phyloP scores from a whole-genome alignment of 75 land plant species.

The Pinus taeda region DNA sequence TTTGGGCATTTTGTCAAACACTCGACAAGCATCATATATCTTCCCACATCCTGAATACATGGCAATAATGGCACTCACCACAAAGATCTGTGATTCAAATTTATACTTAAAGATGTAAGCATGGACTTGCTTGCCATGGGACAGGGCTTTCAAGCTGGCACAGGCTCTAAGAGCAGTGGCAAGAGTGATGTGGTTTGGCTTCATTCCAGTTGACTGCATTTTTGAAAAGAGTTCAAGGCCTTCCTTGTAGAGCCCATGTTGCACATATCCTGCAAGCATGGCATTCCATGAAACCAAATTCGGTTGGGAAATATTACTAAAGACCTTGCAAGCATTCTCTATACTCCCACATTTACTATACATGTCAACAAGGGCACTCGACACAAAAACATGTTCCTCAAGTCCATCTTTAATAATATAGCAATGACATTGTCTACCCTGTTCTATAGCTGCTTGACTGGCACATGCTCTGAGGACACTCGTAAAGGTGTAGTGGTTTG shows the following conservation, averaged over 20 bases:
- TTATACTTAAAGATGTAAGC: slow-evolving; percentile 13
- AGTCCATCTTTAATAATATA: slow-evolving; percentile 32
- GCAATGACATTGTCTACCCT: slow-evolving; percentile 42
- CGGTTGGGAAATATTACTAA: slow-evolving; percentile 28
- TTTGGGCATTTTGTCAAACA: slow-evolving; percentile 41
- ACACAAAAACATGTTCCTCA: slow-evolving; percentile 13
- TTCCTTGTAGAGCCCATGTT: slow-evolving; percentile 26
- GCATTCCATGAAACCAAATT: slow-evolving; percentile 53
- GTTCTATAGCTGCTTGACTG: slow-evolving; percentile 16
- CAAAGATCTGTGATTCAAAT: slow-evolving; percentile 8
- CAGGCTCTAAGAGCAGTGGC: slow-evolving; percentile 40
- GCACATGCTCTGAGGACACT: slow-evolving; percentile 50
- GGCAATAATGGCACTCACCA: slow-evolving; percentile 15
- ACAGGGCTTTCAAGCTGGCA: slow-evolving; percentile 17
- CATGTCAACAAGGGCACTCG: slow-evolving; percentile 35
- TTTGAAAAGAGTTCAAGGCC: slow-evolving; percentile 38
- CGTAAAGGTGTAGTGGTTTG: slow-evolving; percentile 43
- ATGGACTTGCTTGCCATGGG: slow-evolving; percentile 13
- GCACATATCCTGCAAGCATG: slow-evolving; percentile 51
- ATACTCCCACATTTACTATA: slow-evolving; percentile 40
- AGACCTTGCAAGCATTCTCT: slow-evolving; percentile 21
- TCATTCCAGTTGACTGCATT: slow-evolving; percentile 31
- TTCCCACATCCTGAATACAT: slow-evolving; percentile 68
- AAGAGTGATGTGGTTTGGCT: slow-evolving; percentile 35
- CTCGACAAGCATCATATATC: slow-evolving; percentile 30